Evolutionary conservation across 345 rosid genomes (phyloP).

Genomic region (Capsella bursapastoris): DNA sequence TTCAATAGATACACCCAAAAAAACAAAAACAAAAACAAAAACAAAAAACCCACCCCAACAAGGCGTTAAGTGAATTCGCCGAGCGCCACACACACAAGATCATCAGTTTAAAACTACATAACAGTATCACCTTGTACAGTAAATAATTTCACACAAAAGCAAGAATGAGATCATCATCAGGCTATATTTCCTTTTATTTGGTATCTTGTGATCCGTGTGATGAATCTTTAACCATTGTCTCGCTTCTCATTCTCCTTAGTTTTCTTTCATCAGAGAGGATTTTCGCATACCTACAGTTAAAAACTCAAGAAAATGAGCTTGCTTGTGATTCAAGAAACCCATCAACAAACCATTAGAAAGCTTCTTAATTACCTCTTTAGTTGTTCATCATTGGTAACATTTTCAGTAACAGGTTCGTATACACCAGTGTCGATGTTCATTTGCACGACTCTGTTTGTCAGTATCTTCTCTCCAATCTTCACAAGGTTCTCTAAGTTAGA

Average conservation of each 20-base stretch:
- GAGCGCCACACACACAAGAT: not conserved
- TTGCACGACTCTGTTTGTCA: slow-evolving; percentile 50
- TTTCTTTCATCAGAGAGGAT: slow-evolving; percentile 60
- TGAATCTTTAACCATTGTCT: slow-evolving; percentile 20
- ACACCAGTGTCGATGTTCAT: slow-evolving; percentile 56
- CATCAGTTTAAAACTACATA: not conserved
- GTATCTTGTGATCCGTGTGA: slow-evolving; percentile 3
- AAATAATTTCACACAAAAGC: slow-evolving; percentile 4
- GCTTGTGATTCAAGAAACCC: slow-evolving; percentile 12
- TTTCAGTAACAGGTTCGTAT: slow-evolving; percentile 55
- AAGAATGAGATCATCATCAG: not conserved
- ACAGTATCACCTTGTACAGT: not conserved
- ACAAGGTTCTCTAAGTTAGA: slow-evolving; percentile 59
- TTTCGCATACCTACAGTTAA: slow-evolving; percentile 53
- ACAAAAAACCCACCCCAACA: no score
- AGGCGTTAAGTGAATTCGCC: not conserved
- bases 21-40: not conserved
- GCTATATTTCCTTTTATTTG: not conserved
- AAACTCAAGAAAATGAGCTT: not conserved
- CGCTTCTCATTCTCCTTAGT: slow-evolving; percentile 34
- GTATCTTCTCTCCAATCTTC: slow-evolving; percentile 51
- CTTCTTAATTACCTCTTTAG: slow-evolving; percentile 53
- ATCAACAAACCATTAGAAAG: not conserved
- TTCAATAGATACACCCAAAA: not conserved
- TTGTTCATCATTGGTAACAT: slow-evolving; percentile 59